These are phyloP conservation scores for Magnaporthiopsis poae DNA, from an alignment of 2,329 filamentous ascomycete genomes.

Conservation along the genomic window DNA sequence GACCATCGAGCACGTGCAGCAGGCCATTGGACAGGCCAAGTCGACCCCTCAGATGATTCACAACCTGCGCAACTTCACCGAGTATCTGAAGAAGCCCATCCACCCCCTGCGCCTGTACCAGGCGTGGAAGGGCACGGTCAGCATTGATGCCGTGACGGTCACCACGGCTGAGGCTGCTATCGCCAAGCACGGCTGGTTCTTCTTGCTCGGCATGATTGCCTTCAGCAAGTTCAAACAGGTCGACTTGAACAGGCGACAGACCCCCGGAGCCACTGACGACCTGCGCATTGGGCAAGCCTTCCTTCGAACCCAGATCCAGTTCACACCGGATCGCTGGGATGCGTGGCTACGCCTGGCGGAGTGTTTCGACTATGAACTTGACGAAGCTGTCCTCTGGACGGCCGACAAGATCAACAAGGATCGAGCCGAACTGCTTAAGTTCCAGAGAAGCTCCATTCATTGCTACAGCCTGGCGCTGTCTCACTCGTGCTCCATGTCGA, in stretches of 20 bases:
- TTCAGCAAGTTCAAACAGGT: constrained; percentile 70
- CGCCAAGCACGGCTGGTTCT: constrained; percentile 82
- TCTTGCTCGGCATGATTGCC: constrained; percentile 77
- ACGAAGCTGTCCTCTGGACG: constrained; percentile 79
- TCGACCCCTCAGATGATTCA: constrained; percentile 71
- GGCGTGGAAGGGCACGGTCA: constrained; percentile 68
- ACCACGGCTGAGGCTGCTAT: constrained; percentile 59
- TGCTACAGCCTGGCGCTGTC: constrained; percentile 58
- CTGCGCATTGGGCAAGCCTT: constrained; percentile 72
- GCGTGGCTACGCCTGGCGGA: constrained; percentile 83
- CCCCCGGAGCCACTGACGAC: constrained; percentile 71
- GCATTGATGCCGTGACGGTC: constrained; percentile 61
- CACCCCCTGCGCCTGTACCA: constrained; percentile 71
- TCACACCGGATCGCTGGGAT: constrained; percentile 74
- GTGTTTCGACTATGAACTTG: constrained; percentile 77
- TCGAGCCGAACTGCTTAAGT: constrained; percentile 60
- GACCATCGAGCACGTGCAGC: constrained; percentile 87
- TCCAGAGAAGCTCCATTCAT: constrained; percentile 73
- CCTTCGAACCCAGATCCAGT: constrained; percentile 72
- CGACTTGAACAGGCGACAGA: constrained; percentile 64
- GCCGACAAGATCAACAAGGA: constrained; percentile 86
- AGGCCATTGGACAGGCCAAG: constrained; percentile 70
- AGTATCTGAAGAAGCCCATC: constrained; percentile 73
- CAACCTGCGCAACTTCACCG: constrained; percentile 73
- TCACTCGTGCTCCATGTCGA: constrained; percentile 37